Evolutionary conservation across 73 alveolate species (phyloP), one percentile per base, ranked within the genome.

Genomic region (Durusdinium trenchii): DNA sequence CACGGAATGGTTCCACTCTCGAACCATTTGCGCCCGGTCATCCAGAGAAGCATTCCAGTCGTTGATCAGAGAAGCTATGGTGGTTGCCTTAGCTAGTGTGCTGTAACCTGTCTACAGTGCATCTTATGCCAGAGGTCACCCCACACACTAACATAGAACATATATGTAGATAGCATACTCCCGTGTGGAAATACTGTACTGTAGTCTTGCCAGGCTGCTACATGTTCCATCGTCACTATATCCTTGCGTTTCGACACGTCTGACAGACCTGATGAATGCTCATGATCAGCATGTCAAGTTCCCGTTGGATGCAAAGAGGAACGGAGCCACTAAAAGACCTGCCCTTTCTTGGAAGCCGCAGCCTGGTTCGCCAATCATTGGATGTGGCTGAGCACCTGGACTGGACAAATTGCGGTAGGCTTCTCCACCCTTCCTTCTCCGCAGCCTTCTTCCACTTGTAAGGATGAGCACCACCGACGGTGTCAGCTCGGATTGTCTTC

Each of bases 181-280:
- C n/a, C n/a, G n/a, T n/a, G n/a, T n/a, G n/a, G n/a, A n/a, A n/a
- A n/a, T n/a, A n/a, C n/a, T n/a, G n/a, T n/a, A n/a, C n/a, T n/a
- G n/a, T n/a, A n/a, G n/a, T n/a, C n/a, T n/a, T n/a, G n/a, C 62
- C 92, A 82, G 48, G 60, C 32, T 14, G 10, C 94, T 3, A 84
- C 94, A 23, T 84, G 94, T 7, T 84, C 79, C 43, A 51, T 14
- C 5, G 94, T 84, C 78, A 84, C 94, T 6, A 84, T 40, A 36
- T 84, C 94, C 28, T 52, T 38, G 14, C 94, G 76, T 43, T 50
- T 78, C 9, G 73, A 12, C n/a, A 84, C 78, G 3, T n/a, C 36
- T 38, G 57, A 35, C 20, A 32, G 52, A 10, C 94, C 94, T 12
- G 43, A 5, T 7, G 94, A 32, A 3, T 3, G 26, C 78, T 84